Evolutionary conservation across 2,329 filamentous ascomycete species (phyloP), one percentile per base, ranked within the genome.

Genomic region (Aspergillus japonicus): DNA sequence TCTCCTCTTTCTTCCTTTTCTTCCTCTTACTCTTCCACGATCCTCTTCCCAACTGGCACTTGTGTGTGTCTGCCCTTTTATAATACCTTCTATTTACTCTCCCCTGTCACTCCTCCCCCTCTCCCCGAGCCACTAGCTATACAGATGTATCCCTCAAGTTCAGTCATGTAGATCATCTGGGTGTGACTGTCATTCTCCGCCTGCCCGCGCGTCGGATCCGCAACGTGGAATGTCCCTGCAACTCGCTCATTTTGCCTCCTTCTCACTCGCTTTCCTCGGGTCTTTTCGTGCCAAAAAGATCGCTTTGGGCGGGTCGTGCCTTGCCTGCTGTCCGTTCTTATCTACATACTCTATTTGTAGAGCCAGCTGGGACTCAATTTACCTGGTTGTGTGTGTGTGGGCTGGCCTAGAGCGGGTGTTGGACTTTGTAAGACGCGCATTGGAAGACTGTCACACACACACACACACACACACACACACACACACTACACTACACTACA

Each of bases 221-320:
- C 63, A 66, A 65, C 63, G 63, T 64, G 62, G 64, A 65, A 62
- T 64, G 51, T 51, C 53, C 58, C 55, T 59, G 56, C 54, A 49
- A 48, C 52, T 54, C 42, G 16, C 24, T 48, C 48, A 47, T 47
- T 53, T 61, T 62, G 62, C 61, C 56, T 59, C 44, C 24, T 54
- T 56, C 42, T 47, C 49, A 51, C 56, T 57, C 50, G 50, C 54
- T 52, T 52, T 59, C 48, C 19, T 54, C 54, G 33, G 54, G 54
- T 57, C 57, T 54, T 60, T 58, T 57, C 47, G 54, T 55, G 61
- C 62, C 62, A 64, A 60, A 57, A 21, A 42, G 61, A 51, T 59
- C 47, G 21, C 44, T 35, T 53, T 58, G 54, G 61, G 63, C 63
- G 56, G 56, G 35, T 62, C 56, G 50, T 58, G 57, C 58, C 59